These are phyloP conservation scores for Penicillium sp. DNA, from an alignment of 2,329 filamentous ascomycete genomes.

Conservation along the genomic window DNA sequence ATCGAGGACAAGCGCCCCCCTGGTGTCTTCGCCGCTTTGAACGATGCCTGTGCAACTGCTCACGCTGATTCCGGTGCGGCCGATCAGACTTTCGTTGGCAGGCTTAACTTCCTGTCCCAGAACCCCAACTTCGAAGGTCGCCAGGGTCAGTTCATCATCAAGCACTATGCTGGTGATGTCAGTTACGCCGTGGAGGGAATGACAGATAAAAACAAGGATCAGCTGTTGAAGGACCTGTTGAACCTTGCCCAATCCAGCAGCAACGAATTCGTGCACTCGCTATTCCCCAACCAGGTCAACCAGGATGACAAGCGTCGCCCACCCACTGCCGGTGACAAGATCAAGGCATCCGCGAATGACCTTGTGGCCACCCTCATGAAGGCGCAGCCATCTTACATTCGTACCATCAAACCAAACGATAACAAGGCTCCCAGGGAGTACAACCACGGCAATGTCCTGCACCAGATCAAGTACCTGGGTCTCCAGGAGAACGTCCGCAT, in stretches of 20 bases:
- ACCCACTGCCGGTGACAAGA: slow-evolving; percentile 93
- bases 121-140: slow-evolving; percentile 89
- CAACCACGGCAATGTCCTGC: slow-evolving; percentile 85
- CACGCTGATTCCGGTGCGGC: slow-evolving; percentile 93
- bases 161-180: slow-evolving; percentile 98
- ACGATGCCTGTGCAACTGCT: slow-evolving; percentile 97
- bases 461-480: slow-evolving; percentile 98
- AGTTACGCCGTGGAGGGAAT: slow-evolving; percentile 93
- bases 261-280: slow-evolving; percentile 79
- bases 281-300: slow-evolving; percentile 92
- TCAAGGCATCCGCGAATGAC: slow-evolving; percentile 90
- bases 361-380: slow-evolving; percentile 96
- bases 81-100: slow-evolving; percentile 92
- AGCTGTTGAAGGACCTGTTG: slow-evolving; percentile 88
- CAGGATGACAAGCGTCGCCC: slow-evolving; percentile 93
- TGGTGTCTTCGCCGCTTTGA: slow-evolving; percentile 91
- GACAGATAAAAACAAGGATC: slow-evolving; percentile 99
- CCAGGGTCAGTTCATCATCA: slow-evolving; percentile 96
- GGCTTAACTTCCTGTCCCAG: slow-evolving; percentile 79
- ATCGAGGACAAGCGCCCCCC: slow-evolving; percentile 90
- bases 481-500: slow-evolving; percentile 99
- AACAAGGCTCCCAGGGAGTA: slow-evolving; percentile 96
- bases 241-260: slow-evolving; percentile 80
- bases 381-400: slow-evolving; percentile 94
- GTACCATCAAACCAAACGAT: slow-evolving; percentile 98